Conservation (phyloP, 2,329 filamentous ascomycete species). For the Seiridium unicorne region DNA sequence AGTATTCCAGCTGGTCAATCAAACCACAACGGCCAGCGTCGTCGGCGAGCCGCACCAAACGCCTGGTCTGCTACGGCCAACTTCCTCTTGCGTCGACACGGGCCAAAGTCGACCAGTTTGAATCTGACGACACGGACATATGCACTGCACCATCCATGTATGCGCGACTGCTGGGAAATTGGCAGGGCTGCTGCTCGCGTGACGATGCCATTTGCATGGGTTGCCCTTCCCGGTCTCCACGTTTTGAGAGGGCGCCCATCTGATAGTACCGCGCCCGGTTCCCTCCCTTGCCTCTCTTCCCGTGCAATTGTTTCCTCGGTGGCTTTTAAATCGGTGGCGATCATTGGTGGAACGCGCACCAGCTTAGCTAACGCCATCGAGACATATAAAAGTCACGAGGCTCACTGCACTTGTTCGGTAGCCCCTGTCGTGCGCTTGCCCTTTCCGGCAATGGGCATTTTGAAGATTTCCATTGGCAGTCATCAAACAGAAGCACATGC, state of each 20-base stretch:
- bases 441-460: neutral
- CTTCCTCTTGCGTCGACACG: neutral
- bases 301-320: neutral
- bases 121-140: neutral
- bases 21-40: neutral
- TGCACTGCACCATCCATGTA: neutral
- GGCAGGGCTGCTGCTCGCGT: constrained; percentile 2
- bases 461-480: neutral
- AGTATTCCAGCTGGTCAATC: neutral
- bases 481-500: neutral
- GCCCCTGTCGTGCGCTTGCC: neutral
- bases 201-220: neutral
- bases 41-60: neutral
- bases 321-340: too few relatives aligned
- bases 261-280: neutral
- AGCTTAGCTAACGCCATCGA: neutral
- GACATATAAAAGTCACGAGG: neutral
- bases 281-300: neutral
- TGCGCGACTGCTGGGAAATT: too few relatives aligned
- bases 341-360: too few relatives aligned
- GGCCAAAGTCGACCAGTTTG: neutral
- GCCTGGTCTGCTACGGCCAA: neutral
- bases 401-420: neutral
- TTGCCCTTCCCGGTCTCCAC: constrained; percentile 3
- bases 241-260: neutral